These are phyloP conservation scores for Neodidymelliopsis sp. DNA, from an alignment of 2,329 filamentous ascomycete species.

Conservation along the genomic window DNA sequence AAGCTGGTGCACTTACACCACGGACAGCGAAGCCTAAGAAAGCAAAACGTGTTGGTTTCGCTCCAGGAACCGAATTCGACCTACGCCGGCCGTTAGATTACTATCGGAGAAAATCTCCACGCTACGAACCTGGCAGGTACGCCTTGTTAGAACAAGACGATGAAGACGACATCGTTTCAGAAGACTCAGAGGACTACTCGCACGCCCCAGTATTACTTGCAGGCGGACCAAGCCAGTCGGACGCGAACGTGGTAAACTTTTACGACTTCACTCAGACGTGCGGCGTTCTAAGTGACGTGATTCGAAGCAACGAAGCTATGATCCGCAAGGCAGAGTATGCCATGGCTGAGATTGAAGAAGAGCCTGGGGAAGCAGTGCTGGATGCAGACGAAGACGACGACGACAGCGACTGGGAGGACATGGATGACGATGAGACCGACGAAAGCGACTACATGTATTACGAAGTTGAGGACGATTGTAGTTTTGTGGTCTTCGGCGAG, in stretches of 20 bases:
- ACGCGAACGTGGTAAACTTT: neutral
- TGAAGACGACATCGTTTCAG: slow-evolving; percentile 21
- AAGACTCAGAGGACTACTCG: slow-evolving; percentile 33
- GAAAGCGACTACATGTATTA: slow-evolving; percentile 25
- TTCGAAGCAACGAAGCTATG: slow-evolving; percentile 8
- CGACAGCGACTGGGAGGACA: slow-evolving; percentile 36
- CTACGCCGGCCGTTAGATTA: slow-evolving; percentile 32
- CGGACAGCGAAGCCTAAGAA: slow-evolving; percentile 11
- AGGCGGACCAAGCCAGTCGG: neutral
- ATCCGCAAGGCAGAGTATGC: slow-evolving; percentile 9
- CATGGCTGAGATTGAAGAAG: slow-evolving; percentile 13
- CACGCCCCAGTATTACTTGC: slow-evolving; percentile 13
- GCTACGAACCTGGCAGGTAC: slow-evolving; percentile 42
- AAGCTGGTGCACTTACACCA: slow-evolving; percentile 14
- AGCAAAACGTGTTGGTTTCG: slow-evolving; percentile 26
- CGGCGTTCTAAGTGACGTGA: slow-evolving; percentile 7
- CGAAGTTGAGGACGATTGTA: slow-evolving; percentile 28
- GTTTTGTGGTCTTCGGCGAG: slow-evolving; percentile 34
- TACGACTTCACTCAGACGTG: slow-evolving; percentile 9
- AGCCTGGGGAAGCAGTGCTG: neutral
- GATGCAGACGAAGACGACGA: slow-evolving; percentile 22
- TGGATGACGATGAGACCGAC: slow-evolving; percentile 22
- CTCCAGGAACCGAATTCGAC: slow-evolving; percentile 30
- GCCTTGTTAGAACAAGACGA: slow-evolving; percentile 10
- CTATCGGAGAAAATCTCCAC: slow-evolving; percentile 35